Evolutionary conservation across 495 filamentous ascomycete species (phyloP), one percentile per base, ranked within the genome.

Genomic region (Penicillium tannophilum): DNA sequence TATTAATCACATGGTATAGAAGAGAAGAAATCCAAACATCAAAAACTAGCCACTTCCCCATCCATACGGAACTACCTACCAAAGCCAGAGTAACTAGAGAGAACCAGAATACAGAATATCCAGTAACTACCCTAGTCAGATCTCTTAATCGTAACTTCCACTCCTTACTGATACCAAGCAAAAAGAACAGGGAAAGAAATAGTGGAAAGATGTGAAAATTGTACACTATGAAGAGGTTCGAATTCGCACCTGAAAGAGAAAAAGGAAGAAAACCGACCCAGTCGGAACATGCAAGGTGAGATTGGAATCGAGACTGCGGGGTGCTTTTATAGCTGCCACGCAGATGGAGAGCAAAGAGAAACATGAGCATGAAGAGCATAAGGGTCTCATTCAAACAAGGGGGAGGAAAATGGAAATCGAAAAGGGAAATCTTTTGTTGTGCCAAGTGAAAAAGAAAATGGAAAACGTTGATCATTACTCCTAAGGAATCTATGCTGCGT

Each of bases 381-480:
- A 41, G 16, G 33, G 9, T 36, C 33, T 36, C 33, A 14, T 10
- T 36, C 7, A 8, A 12, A 55, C 55, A 55, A 54, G 51, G 17
- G 55, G 20, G 42, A 44, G 20, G 20, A 46, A 24, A 24, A 46
- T 50, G 51, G 61, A 69, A 75, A 70, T 74, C 71, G 20, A 46
- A 24, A 24, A 46, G 53, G 51, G 61, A 69, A 75, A 70, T 74
- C 71, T 77, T 77, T 75, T 70, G 66, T 54, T 36, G 59, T 58
- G 62, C 39, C 65, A 71, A 69, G 67, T 70, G 43, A n/a, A 49
- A 49, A 17, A 45, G 19, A 64, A 71, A 73, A 59, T 63, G 65
- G 68, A 74, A 72, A 71, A 66, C 72, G 70, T 77, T 75, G 68
- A 75, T 77, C 71, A 76, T 74, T 74, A 75, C 72, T 73, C 72